phyloP scores from a whole-genome alignment of 148 eudicot genomes.

The Cornus controversa region DNA sequence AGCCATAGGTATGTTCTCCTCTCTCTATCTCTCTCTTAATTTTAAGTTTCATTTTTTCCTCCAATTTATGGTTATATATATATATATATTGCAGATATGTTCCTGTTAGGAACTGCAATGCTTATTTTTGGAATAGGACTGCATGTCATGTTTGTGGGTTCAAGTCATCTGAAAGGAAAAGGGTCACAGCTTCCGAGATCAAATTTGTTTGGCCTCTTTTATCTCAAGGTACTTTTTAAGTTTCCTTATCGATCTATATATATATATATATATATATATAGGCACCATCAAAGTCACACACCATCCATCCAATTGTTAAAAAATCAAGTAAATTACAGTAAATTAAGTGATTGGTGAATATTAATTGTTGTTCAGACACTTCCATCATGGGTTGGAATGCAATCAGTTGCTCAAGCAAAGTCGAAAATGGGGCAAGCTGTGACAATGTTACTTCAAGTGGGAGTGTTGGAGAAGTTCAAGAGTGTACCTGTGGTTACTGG shows the following conservation, averaged over 20 bases:
- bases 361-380: conserved; percentile 30
- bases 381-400: conserved; percentile 48
- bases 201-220: conserved; percentile 42
- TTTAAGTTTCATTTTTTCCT: too few relatives aligned
- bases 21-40: background rate
- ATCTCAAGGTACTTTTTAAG: conserved; percentile 34
- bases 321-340: too few relatives aligned
- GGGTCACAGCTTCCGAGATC: conserved; percentile 28
- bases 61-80: background rate
- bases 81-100: conserved; percentile 56
- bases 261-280: too few relatives aligned
- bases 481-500: conserved; percentile 51
- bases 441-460: conserved; percentile 70
- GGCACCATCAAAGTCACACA: too few relatives aligned
- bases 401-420: conserved; percentile 55
- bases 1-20: conserved; percentile 45
- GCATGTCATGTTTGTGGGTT: conserved; percentile 63
- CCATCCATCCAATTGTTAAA: too few relatives aligned
- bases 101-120: conserved; percentile 66
- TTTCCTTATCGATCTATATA: too few relatives aligned
- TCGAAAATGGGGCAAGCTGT: conserved; percentile 66
- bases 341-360: background rate
- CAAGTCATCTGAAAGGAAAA: conserved; percentile 23
- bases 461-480: conserved; percentile 64
- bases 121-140: conserved; percentile 65